Percentiles rank a stretch among this genome's conserved stretches.
Conservation (phyloP, 2,329 filamentous ascomycete genomes). For the Verticillium zaregamsianum region DNA sequence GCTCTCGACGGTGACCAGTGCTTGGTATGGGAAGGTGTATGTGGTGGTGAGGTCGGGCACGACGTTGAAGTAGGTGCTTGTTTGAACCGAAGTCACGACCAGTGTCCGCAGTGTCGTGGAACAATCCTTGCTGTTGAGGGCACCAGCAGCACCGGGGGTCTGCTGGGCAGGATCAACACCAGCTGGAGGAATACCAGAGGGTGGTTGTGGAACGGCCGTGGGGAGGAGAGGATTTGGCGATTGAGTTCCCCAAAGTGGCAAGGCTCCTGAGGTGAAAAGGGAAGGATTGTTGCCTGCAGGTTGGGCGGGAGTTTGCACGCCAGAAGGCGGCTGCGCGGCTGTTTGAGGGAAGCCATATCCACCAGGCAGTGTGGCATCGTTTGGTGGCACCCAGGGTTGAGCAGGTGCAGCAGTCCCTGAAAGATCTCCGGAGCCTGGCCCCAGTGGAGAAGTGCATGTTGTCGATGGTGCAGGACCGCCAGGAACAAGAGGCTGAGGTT, state of each 20-base stretch:
- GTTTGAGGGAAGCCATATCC: neutral
- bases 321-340: neutral
- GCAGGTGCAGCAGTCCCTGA: neutral
- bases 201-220: neutral
- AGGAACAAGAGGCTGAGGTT: neutral
- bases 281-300: neutral
- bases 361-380: neutral
- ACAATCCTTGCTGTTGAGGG: neutral
- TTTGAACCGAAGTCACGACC: conserved; percentile 20
- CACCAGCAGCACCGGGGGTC: neutral
- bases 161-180: neutral
- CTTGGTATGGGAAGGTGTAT: conserved; percentile 22
- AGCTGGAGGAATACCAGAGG: neutral
- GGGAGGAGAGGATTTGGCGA: neutral
- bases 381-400: neutral
- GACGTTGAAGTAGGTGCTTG: conserved; percentile 34
- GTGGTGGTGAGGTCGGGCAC: conserved; percentile 34
- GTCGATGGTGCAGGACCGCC: neutral
- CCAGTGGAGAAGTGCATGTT: neutral
- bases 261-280: neutral
- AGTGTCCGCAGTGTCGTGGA: neutral
- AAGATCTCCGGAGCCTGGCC: neutral
- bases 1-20: conserved; percentile 9
- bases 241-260: neutral
- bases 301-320: neutral